phyloP scores from a whole-genome alignment of 257 asterid genomes.

The Solanum tarapatanum region DNA sequence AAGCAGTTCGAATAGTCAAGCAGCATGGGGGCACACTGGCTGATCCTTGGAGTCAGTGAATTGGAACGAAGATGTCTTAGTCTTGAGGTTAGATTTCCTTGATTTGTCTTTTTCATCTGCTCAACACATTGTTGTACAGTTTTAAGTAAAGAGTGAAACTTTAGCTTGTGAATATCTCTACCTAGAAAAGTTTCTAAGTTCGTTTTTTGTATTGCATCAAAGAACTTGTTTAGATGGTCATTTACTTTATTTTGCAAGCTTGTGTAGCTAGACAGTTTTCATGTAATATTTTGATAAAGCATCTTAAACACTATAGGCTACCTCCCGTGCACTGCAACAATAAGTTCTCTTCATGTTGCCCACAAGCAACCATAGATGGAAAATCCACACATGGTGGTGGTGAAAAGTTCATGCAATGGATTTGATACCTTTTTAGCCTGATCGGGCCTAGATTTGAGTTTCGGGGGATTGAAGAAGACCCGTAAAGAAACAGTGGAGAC shows the following conservation, averaged over 20 bases:
- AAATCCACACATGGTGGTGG: constrained; percentile 13
- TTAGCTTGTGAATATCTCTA: not conserved
- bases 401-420: not conserved
- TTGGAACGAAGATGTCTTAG: not conserved
- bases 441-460: not conserved
- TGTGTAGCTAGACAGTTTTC: not conserved
- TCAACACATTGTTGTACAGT: not conserved
- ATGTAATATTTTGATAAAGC: not conserved
- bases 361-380: not conserved
- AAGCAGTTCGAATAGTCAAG: constrained; percentile 59
- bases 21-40: constrained; percentile 60
- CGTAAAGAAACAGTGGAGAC: not conserved
- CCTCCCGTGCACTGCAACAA: not conserved
- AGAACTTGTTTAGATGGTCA: not conserved
- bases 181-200: not conserved
- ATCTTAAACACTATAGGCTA: not conserved
- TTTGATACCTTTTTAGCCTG: not conserved
- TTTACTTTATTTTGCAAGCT: not conserved
- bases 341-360: not conserved
- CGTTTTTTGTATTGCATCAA: not conserved
- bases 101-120: not conserved
- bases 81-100: not conserved
- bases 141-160: not conserved
- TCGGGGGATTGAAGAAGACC: not conserved
- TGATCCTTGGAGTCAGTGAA: constrained; percentile 11